phyloP scores from a whole-genome alignment of 139 green algal genomes.

The Edaphochlamys debaryana region DNA sequence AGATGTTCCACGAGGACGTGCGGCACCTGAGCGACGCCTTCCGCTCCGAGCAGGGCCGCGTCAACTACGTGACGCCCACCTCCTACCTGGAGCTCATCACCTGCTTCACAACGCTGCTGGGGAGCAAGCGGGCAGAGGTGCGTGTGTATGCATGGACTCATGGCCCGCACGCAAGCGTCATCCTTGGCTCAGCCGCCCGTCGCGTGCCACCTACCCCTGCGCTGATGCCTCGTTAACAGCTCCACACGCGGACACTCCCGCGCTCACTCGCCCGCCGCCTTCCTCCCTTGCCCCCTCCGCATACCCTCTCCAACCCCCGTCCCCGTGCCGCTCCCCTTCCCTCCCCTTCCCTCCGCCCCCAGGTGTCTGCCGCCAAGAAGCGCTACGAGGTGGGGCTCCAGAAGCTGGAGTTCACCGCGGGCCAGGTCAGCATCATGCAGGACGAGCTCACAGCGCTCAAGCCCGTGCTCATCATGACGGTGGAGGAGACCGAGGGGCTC shows the following conservation, averaged over 20 bases:
- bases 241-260: too few relatives aligned
- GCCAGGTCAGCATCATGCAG: constrained; percentile 73
- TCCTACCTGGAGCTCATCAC: constrained; percentile 85
- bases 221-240: too few relatives aligned
- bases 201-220: too few relatives aligned
- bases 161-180: too few relatives aligned
- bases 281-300: too few relatives aligned
- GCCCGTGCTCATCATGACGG: constrained; percentile 77
- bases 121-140: constrained; percentile 64
- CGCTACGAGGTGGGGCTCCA: constrained; percentile 77
- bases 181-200: too few relatives aligned
- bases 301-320: too few relatives aligned
- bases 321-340: too few relatives aligned
- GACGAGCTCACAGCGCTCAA: constrained; percentile 71
- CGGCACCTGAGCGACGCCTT: constrained; percentile 50
- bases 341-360: too few relatives aligned
- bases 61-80: constrained; percentile 87
- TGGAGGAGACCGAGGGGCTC: constrained; percentile 77
- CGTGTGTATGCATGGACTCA: neutral
- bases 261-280: too few relatives aligned
- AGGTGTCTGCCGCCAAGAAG: constrained; percentile 68
- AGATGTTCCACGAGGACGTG: constrained; percentile 66
- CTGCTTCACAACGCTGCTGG: constrained; percentile 72
- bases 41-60: constrained; percentile 66
- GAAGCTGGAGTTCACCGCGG: constrained; percentile 75